Base-by-base conservation (phyloP, 164 flowering plant species). In the Cinnamomum micranthum region DNA sequence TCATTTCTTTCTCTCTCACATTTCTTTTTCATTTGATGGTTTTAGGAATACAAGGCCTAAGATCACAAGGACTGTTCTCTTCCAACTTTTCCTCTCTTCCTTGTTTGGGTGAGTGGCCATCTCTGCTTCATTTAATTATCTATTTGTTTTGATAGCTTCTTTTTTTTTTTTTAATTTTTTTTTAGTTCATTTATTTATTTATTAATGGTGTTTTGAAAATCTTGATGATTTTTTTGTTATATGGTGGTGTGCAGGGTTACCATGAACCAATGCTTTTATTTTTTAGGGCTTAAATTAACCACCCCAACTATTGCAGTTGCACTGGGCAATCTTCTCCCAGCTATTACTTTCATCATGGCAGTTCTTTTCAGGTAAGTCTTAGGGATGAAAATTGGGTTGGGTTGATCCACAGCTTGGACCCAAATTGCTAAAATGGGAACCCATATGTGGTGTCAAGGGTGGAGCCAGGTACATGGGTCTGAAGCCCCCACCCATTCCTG, bases 21-120 rank as follows among this genome's bases (percentile, higher is more conserved):
- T 41, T 50, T 41, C 63, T 58, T 58, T 59, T 59, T n/a, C 22
- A 59, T 59, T n/a, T 59, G 23, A n/a, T 28, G 63, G 41, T 25
- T 35, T 51, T 27, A 90, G 93, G 87, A 90, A 87, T 65, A 84
- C 84, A 1, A 82, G 82, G 31, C 83, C 86, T 17, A 85, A 68
- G 78, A 78, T 90, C 71, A 87, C 88, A 0, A 33, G 51, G 78
- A 3, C 72, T 9, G 71, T 85, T 50, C 81, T 87, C 20, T 79
- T 87, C 73, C 87, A 87, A 75, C 80, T 85, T n/a, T 80, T 89
- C 70, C 55, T 86, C 11, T 87, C 87, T 73, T 88, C 95, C 71
- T 68, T 90, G 55, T 78, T 90, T 20, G 96, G 96, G 96, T 88
- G 77, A 83, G 82, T 50, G 25, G 11, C 47, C 10, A 35, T 35